Percentiles rank a stretch among this genome's conserved stretches.
Evolutionary conservation across 805 yeast genomes (phyloP).

Genomic region (Ogataea minuta): DNA sequence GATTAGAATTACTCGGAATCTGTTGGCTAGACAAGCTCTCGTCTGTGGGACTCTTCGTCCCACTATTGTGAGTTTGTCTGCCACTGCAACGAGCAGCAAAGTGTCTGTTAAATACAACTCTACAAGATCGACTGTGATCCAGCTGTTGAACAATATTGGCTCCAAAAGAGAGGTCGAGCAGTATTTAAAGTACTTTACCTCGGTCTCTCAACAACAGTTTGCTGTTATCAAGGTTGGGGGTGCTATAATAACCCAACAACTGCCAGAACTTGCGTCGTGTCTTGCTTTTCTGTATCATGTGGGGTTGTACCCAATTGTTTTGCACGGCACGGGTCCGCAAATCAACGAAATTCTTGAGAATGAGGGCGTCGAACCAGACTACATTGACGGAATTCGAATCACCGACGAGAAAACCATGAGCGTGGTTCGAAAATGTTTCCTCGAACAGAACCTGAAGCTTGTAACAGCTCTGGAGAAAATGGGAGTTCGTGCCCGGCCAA

Average conservation of each 20-base stretch:
- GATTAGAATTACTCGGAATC: conserved; percentile 19
- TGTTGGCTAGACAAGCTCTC: conserved; percentile 25
- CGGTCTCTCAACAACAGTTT: conserved; percentile 93
- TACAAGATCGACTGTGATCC: conserved; percentile 94
- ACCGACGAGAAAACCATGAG: conserved; percentile 94
- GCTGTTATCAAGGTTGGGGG: conserved; percentile 99
- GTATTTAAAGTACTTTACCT: conserved; percentile 92
- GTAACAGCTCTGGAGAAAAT: conserved; percentile 94
- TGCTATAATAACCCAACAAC: conserved; percentile 93
- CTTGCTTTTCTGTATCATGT: conserved; percentile 95
- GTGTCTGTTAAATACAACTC: conserved; percentile 39
- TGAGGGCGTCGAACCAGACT: conserved; percentile 94
- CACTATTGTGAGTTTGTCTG: conserved; percentile 7
- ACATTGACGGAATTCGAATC: conserved; percentile 93
- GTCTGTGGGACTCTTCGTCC: conserved; percentile 15
- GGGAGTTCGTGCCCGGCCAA: conserved; percentile 98
- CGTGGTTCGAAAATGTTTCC: conserved; percentile 91
- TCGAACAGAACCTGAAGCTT: conserved; percentile 90
- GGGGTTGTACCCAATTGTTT: conserved; percentile 92
- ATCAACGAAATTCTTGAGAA: conserved; percentile 90
- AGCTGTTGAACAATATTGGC: conserved; percentile 91
- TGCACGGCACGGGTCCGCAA: conserved; percentile 99
- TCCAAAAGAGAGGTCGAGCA: conserved; percentile 98
- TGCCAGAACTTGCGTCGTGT: conserved; percentile 91
- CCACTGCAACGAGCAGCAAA: conserved; percentile 2